A percentile compares a stretch with the other conserved stretches of the same genome.
These are phyloP conservation scores for Lobosporangium transversale DNA, from an alignment of 192 early-diverging fungal species.

Conservation along the genomic window DNA sequence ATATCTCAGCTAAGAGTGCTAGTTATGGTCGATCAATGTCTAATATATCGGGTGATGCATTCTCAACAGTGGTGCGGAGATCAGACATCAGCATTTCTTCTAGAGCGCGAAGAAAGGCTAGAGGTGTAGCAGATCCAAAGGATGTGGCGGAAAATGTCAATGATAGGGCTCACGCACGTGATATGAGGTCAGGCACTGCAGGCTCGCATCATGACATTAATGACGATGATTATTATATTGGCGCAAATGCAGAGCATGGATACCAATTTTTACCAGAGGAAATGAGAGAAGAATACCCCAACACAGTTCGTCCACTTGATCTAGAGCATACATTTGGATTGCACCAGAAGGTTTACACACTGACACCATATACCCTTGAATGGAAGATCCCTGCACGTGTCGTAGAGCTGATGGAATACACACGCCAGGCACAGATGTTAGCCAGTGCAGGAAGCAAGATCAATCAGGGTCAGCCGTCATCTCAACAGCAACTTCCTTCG, in stretches of 20 bases:
- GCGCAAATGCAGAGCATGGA: conserved; percentile 1
- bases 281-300: conserved; percentile 46
- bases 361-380: conserved; percentile 45
- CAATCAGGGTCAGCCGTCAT: background rate
- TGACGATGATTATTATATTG: conserved; percentile 28
- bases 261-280: conserved; percentile 38
- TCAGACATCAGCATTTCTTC: conserved; percentile 36
- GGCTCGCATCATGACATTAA: conserved; percentile 30
- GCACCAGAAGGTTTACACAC: conserved; percentile 44
- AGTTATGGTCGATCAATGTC: background rate
- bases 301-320: conserved; percentile 17
- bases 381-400: conserved; percentile 38
- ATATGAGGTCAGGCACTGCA: background rate
- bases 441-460: conserved; percentile 5
- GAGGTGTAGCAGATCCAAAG: background rate
- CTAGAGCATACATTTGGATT: conserved; percentile 48
- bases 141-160: background rate
- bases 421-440: conserved; percentile 2
- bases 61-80: conserved; percentile 25
- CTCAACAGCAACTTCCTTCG: background rate
- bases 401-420: conserved; percentile 31
- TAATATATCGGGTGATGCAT: background rate
- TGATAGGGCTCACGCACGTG: background rate
- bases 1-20: background rate
- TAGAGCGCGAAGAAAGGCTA: background rate